Evolutionary conservation across 75 land plant species (phyloP), one percentile per base, ranked within the genome.

Genomic region (Pseudotsuga menziesii): DNA sequence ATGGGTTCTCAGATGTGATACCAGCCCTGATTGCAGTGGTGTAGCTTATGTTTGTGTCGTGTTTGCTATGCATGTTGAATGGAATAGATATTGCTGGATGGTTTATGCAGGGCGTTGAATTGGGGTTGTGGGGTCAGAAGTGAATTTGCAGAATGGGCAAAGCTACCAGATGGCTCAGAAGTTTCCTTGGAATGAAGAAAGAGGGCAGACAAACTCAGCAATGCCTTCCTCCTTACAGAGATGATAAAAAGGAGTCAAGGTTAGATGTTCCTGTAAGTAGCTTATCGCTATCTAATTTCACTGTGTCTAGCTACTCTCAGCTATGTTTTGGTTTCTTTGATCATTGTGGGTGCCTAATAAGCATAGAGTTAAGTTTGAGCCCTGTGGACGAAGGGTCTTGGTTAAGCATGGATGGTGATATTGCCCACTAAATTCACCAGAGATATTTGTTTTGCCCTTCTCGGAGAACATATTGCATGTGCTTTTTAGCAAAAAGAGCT

Each of bases 81-180:
- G 41, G 48, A 41, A 67, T 35, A 22, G n/a, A 67, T 36, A 36
- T 19, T 67, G 6, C 44, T 32, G 39, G 36, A 15, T 29, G 19
- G 72, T 41, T 69, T 69, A 44, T 69, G 72, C 41, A 69, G 72
- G 72, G n/a, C n/a, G n/a, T 69, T 69, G 72, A 69, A 39, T 69
- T 69, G 23, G 39, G 23, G 14, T 39, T 41, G 52, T 39, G 72
- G 72, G 35, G 26, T 25, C 41, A 69, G 20, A 44, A 36, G 54
- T 7, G 23, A 41, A 69, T 69, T 39, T 41, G 22, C 23, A n/a
- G 13, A 41, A 89, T 89, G 91, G 91, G 91, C 13, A 83, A 82
- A 75, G 84, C 88, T 13, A 23, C 79, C 0, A 60, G 78, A 73
- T 89, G 91, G 91, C 71, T 89, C 19, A 81, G 84, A 41, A 66